phyloP scores from a whole-genome alignment of 1,139 yeast species.

The Suhomyces ambrosiae region DNA sequence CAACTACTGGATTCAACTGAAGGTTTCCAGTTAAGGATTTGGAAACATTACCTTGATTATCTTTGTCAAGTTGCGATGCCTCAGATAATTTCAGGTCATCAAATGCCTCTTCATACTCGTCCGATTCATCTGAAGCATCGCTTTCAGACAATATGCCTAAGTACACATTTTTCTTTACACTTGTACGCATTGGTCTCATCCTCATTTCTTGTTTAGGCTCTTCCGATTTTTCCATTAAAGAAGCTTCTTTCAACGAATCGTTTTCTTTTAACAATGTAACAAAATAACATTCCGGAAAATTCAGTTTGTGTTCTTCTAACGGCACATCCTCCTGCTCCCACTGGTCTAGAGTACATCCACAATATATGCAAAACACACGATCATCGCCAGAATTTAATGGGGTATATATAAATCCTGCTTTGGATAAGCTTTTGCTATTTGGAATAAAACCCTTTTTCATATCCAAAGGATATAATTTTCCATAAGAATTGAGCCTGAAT shows the following conservation, averaged over 20 bases:
- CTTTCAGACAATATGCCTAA: conserved; percentile 12
- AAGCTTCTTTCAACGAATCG: neutral
- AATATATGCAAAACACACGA: conserved; percentile 69
- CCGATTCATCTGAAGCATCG: too few species aligned
- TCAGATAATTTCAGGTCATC: too few species aligned
- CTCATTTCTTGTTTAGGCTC: neutral
- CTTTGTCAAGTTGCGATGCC: neutral
- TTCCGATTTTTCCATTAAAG: neutral
- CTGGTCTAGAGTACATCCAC: conserved; percentile 66
- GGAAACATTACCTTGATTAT: too few species aligned
- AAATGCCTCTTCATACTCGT: too few species aligned
- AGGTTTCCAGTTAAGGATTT: too few species aligned
- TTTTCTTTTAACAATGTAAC: conserved; percentile 17
- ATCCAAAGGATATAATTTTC: conserved; percentile 57
- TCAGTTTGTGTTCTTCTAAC: conserved; percentile 48
- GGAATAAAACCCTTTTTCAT: conserved; percentile 35
- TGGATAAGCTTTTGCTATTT: conserved; percentile 41
- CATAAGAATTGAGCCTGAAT: conserved; percentile 56
- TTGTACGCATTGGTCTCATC: conserved; percentile 1
- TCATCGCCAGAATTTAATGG: conserved; percentile 55
- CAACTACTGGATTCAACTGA: too few species aligned
- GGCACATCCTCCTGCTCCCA: conserved; percentile 78
- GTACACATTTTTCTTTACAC: conserved; percentile 6
- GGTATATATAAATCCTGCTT: conserved; percentile 57
- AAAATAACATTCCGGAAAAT: conserved; percentile 54